Evolutionary conservation across 106 monocot genomes (phyloP), one percentile per base, ranked within the genome.

Genomic region (Dioscorea dumetorum): DNA sequence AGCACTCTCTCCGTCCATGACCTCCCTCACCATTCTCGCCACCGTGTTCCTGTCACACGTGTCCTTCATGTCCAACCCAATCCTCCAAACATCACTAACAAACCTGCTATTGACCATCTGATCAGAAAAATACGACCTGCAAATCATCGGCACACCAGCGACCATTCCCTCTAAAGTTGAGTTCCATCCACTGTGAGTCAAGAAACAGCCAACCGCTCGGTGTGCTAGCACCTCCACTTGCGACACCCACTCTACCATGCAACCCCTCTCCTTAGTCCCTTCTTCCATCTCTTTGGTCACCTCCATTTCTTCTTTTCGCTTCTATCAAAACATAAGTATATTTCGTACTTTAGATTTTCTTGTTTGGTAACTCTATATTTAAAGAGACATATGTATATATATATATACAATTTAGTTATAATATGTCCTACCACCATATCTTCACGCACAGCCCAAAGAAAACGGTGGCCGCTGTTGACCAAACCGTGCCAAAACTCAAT

Each of bases 71-170:
- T 84, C 87, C 61, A 81, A 13, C 35, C 87, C 83, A 5, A 78
- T 54, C 69, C 52, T 70, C 87, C 87, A 88, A 48, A 75, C 74
- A 22, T 72, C 71, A 14, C 74, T 57, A 0, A 87, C 74, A 52
- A 69, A 83, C 64, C 80, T 70, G 62, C 81, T 78, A 61, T 72
- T 83, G 23, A 76, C 57, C 24, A 63, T 67, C 68, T 83, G 87
- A 62, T 83, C 83, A 7, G 68, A 63, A 49, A 82, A 78, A 71
- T 75, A 82, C 0, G 85, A 74, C 85, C 82, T 80, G 67, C 89
- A 85, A 4, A 90, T 41, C 89, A 82, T 90, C 18, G 85, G 85
- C 67, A 88, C 84, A 22, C 84, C 85, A n/a, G 72, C 82, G 15
- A 62, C 64, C 17, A 78, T 31, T 21, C 66, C 62, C 72, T 78